Evolutionary conservation across 768 basidiomycete species (phyloP).

Genomic region (Lactarius evosmus): DNA sequence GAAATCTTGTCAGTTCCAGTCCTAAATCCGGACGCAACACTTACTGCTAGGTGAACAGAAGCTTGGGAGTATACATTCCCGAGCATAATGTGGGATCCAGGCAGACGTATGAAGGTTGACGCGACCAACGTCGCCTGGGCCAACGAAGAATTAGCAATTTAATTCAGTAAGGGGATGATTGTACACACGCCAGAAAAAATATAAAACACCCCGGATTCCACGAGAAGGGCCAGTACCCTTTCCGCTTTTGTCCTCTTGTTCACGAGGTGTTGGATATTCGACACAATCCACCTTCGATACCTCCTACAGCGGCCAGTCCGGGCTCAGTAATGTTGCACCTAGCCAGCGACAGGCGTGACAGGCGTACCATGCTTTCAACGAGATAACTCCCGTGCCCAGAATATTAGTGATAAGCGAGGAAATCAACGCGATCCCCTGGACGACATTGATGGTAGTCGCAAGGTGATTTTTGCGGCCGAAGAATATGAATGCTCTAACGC

Average conservation of each 20-base stretch:
- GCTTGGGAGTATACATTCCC: background rate
- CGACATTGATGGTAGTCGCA: background rate
- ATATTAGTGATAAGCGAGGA: slow-evolving; percentile 1
- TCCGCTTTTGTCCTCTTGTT: background rate
- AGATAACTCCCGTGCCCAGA: background rate
- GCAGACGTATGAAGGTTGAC: background rate
- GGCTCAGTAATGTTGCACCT: background rate
- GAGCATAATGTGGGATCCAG: background rate
- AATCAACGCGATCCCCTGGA: background rate
- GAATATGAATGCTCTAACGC: background rate
- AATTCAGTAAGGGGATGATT: too few species aligned
- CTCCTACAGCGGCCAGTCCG: background rate
- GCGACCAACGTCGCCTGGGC: background rate
- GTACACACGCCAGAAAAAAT: background rate
- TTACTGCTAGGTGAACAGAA: background rate
- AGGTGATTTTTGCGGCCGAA: background rate
- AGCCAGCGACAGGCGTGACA: too few species aligned
- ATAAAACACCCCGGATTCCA: background rate
- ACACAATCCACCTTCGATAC: background rate
- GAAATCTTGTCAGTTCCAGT: background rate
- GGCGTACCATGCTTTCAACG: background rate
- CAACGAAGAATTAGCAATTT: background rate
- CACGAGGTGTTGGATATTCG: background rate
- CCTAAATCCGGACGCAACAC: background rate
- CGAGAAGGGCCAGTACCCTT: background rate